Base-by-base conservation (phyloP, 495 filamentous ascomycete species). In the Aspergillus bertholletiae region DNA sequence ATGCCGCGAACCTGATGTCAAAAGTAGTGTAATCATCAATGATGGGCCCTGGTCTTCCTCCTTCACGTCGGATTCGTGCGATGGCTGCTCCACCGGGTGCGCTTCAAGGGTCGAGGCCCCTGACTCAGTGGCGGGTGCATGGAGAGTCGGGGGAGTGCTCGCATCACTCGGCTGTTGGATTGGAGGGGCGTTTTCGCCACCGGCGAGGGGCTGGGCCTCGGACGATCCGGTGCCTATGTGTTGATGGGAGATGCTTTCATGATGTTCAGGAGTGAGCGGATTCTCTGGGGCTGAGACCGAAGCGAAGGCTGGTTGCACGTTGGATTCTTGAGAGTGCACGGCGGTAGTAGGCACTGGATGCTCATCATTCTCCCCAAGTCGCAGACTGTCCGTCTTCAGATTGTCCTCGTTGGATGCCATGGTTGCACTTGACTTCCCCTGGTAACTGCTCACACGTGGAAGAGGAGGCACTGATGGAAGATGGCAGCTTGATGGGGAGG, bases 1-100 rank as follows among this genome's bases (percentile, higher is more conserved):
- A 70, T 96, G 90, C 47, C 90, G 80, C 26, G 89, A 86, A 12
- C 91, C 90, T 17, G 84, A 90, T 0, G 85, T 88, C 41, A 95
- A 81, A 9, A 96, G 78, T 11, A 96, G 74, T 18, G 88, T 95
- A 59, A 96, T 85, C 32, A 70, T 58, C 50, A 81, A 57, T 21
- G 71, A 70, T 11, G 77, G 75, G 7, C 79, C 77, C 22, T 65
- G 56, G 48, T 75, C 67, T 63, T 79, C 68, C 18, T 64, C 62
- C 57, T 79, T 72, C 57, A 52, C 67, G 21, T 69, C 76, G 20
- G 66, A 80, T 60, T 32, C 77, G 57, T 65, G 69, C 23, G 56
- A 54, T 44, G 63, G 61, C 12, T 62, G 49, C 23, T 73, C 67
- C 5, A 61, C 59, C 12, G 45, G 62, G 2, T 61, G 17, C 53